Percentiles rank a stretch among this genome's conserved stretches.
phyloP scores from a whole-genome alignment of 768 basidiomycete genomes.

The Calocera cornea region DNA sequence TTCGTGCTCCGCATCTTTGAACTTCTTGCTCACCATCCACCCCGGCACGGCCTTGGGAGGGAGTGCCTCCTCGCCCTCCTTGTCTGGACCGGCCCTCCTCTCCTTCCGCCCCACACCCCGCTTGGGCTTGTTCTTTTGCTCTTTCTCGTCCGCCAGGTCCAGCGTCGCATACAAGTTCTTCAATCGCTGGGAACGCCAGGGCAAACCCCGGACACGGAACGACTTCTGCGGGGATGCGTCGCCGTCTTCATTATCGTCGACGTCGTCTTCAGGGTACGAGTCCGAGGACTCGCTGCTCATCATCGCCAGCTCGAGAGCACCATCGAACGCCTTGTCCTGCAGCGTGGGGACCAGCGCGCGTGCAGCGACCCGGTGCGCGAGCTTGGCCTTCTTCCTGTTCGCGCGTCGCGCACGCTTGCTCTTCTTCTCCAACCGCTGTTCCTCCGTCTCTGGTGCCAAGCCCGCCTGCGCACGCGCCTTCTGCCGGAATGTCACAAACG shows the following conservation, averaged over 20 bases:
- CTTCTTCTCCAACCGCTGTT: slow-evolving; percentile 1
- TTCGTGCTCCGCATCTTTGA: not conserved
- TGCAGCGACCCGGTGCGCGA: not conserved
- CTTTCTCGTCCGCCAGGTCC: not conserved
- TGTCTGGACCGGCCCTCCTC: not conserved
- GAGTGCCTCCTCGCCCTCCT: not conserved
- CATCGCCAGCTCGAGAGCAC: not conserved
- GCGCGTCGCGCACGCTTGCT: not conserved
- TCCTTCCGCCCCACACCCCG: not conserved
- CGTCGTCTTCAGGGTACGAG: not conserved
- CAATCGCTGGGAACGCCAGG: not conserved
- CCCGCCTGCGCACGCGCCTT: not conserved
- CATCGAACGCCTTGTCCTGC: not conserved
- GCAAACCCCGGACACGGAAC: not conserved
- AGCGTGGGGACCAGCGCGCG: not conserved
- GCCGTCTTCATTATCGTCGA: slow-evolving; percentile 4
- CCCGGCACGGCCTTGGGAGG: not conserved
- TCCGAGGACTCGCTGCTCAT: slow-evolving; percentile 6
- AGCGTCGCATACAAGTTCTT: not conserved
- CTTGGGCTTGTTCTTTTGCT: not conserved
- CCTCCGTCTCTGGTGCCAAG: slow-evolving; percentile 1
- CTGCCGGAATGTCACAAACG: not conserved
- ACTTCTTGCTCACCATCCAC: not conserved
- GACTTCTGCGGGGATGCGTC: slow-evolving; percentile 4
- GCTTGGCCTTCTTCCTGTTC: not conserved